Percentiles rank a stretch among this genome's conserved stretches.
Evolutionary conservation across 495 filamentous ascomycete species (phyloP).

Genomic region (Talaromyces borbonicus): DNA sequence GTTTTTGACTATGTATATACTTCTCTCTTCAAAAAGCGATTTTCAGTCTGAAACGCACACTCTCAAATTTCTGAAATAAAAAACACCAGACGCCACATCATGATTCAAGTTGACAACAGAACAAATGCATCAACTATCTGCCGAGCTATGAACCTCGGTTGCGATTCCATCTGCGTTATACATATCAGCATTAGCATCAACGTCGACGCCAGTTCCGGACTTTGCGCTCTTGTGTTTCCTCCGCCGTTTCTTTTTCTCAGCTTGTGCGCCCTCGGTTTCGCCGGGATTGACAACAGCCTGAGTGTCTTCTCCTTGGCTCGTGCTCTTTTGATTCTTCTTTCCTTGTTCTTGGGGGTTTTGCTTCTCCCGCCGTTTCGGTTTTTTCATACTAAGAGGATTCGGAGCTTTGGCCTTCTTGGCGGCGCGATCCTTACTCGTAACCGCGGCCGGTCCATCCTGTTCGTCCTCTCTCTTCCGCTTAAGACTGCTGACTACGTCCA

Average conservation of each 20-base stretch:
- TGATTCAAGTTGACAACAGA: neutral
- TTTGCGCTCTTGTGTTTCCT: constrained; percentile 32
- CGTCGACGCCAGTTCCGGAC: neutral
- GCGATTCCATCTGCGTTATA: too few species aligned
- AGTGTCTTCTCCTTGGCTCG: constrained; percentile 14
- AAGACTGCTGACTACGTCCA: constrained; percentile 26
- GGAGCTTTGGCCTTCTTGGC: constrained; percentile 69
- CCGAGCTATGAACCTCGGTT: neutral
- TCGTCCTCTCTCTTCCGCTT: constrained; percentile 27
- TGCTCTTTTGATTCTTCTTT: constrained; percentile 9
- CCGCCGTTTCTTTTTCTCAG: constrained; percentile 28
- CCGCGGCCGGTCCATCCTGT: constrained; percentile 24
- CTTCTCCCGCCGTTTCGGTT: constrained; percentile 50
- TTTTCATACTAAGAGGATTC: constrained; percentile 87
- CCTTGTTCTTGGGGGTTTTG: constrained; percentile 9
- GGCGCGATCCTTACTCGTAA: constrained; percentile 45
- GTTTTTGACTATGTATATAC: neutral
- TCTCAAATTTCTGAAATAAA: neutral
- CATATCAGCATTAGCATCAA: neutral
- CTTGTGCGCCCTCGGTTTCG: constrained; percentile 9
- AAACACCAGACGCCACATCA: neutral
- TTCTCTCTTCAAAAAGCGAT: too few species aligned
- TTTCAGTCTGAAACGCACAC: too few species aligned
- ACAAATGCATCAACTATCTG: neutral
- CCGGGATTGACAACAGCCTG: too few species aligned